Evolutionary conservation across 108 stramenopile species (phyloP).

Genomic region (Cyclotella sp.): DNA sequence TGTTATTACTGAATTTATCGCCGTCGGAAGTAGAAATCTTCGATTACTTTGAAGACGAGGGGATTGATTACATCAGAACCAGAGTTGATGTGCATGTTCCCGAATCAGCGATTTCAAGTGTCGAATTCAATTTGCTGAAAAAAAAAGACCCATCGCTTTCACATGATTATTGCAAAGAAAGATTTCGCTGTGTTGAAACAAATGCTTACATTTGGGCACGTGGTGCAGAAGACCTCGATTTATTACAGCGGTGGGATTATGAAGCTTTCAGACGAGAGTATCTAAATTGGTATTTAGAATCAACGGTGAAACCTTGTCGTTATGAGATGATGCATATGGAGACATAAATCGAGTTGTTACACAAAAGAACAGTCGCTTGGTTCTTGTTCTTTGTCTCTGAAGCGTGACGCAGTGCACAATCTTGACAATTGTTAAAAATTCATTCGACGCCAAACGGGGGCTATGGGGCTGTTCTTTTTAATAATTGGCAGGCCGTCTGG

Average conservation of each 20-base stretch:
- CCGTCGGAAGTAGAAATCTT: conserved; percentile 53
- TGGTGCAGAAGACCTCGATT: conserved; percentile 41
- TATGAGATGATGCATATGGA: conserved; percentile 36
- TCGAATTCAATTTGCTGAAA: not conserved
- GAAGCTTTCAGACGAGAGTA: conserved; percentile 49
- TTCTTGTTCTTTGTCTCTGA: no score
- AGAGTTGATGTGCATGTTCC: conserved; percentile 44
- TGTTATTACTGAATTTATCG: conserved; percentile 51
- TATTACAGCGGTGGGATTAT: conserved; percentile 56
- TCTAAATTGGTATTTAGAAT: conserved; percentile 59
- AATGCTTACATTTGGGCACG: conserved; percentile 64
- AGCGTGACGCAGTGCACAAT: no score
- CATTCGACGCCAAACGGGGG: no score
- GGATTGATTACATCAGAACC: conserved; percentile 60
- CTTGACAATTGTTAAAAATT: no score
- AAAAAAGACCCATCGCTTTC: not conserved
- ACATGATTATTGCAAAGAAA: not conserved
- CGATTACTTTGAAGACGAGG: conserved; percentile 73
- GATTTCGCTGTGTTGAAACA: conserved; percentile 18
- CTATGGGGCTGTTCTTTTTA: no score
- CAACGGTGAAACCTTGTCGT: conserved; percentile 61
- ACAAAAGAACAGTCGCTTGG: no score
- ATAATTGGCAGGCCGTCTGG: no score
- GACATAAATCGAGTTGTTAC: no score
- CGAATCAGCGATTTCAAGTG: not conserved